A percentile compares a stretch with the other conserved stretches of the same genome.
These are phyloP conservation scores for Lichtheimia hyalospora DNA, from an alignment of 371 early-diverging fungal species.

Conservation along the genomic window DNA sequence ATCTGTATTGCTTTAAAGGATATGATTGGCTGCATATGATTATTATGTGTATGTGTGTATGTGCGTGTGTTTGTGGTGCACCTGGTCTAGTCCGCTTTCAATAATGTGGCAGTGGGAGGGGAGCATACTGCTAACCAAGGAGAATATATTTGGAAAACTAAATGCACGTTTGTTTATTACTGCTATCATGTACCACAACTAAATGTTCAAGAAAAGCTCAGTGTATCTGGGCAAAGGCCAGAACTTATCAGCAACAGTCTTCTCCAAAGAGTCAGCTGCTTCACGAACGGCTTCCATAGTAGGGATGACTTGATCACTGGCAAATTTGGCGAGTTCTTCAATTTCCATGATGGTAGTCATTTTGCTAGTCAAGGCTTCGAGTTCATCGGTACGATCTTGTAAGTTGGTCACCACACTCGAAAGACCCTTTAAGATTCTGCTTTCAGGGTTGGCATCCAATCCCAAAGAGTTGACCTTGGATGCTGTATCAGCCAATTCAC, in stretches of 20 bases:
- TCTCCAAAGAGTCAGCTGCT: constrained; percentile 80
- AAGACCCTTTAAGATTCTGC: constrained; percentile 64
- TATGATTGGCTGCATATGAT: too few species aligned
- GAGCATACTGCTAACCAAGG: too few species aligned
- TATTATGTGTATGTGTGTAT: too few species aligned
- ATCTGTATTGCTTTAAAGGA: too few species aligned
- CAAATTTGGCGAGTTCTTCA: constrained; percentile 66
- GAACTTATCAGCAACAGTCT: constrained; percentile 80
- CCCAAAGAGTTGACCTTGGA: constrained; percentile 40
- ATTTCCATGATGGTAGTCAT: constrained; percentile 59
- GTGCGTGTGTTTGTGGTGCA: too few species aligned
- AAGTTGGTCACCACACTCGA: constrained; percentile 63
- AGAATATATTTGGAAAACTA: too few species aligned
- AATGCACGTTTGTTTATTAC: neutral
- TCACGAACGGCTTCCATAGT: constrained; percentile 74
- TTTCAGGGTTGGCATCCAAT: constrained; percentile 67
- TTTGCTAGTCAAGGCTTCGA: constrained; percentile 61
- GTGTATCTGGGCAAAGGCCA: constrained; percentile 97
- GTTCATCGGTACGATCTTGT: constrained; percentile 52
- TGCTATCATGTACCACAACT: constrained; percentile 9
- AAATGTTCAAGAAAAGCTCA: constrained; percentile 85
- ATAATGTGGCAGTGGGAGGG: too few species aligned
- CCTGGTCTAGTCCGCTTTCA: too few species aligned
- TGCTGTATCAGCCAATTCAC: constrained; percentile 78
- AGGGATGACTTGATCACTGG: constrained; percentile 61